Percentiles rank a stretch among this genome's conserved stretches.
Evolutionary conservation across 192 early-diverging fungal genomes (phyloP).

Genomic region (Coemansia guatemalensis): DNA sequence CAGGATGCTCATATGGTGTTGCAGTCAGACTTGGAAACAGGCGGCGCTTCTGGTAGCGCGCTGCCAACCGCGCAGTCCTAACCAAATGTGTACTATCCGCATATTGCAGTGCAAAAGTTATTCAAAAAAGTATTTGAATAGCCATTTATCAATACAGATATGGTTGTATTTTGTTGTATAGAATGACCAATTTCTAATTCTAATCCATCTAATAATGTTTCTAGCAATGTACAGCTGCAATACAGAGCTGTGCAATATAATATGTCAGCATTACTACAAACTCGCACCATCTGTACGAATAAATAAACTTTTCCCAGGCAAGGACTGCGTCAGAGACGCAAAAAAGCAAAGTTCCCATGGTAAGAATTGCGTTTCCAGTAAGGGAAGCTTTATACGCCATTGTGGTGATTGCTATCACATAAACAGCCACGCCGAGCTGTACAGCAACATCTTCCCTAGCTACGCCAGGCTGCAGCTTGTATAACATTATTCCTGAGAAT

Average conservation of each 20-base stretch:
- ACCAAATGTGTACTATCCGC: constrained; percentile 3
- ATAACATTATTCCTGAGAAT: constrained; percentile 29
- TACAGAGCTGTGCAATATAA: constrained; percentile 49
- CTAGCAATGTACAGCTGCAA: constrained; percentile 26
- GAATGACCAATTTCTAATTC: neutral
- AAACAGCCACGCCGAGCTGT: constrained; percentile 37
- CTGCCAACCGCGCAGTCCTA: neutral
- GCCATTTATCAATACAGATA: constrained; percentile 1
- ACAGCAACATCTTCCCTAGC: constrained; percentile 23
- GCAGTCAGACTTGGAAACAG: constrained; percentile 22
- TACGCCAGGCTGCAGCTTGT: constrained; percentile 19
- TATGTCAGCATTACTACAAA: constrained; percentile 45
- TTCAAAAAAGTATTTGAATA: neutral
- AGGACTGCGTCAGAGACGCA: constrained; percentile 48
- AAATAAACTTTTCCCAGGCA: constrained; percentile 42
- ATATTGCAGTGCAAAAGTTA: neutral
- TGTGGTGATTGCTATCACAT: constrained; percentile 24
- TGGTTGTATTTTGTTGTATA: constrained; percentile 5
- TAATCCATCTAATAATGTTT: neutral
- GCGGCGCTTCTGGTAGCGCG: neutral
- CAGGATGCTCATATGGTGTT: constrained; percentile 66
- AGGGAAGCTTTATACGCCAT: constrained; percentile 45
- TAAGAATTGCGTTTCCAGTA: constrained; percentile 19
- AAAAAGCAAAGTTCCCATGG: constrained; percentile 37
- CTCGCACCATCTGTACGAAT: constrained; percentile 30